phyloP scores from a whole-genome alignment of 257 asterid species.

The Penstemon barbatus region DNA sequence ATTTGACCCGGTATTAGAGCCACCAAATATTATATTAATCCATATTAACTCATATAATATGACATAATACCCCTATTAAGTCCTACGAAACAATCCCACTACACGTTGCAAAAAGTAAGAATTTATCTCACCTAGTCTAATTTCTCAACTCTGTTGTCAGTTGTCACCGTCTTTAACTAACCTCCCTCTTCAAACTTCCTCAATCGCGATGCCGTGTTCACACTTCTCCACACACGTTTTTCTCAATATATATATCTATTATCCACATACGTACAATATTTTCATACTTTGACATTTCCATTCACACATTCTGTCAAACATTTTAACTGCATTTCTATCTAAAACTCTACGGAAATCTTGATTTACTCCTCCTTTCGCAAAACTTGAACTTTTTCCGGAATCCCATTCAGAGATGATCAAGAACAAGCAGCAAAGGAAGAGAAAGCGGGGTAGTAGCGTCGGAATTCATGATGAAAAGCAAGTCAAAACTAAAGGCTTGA shows the following conservation, averaged over 20 bases:
- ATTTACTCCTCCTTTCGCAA: no score
- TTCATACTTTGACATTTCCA: not conserved
- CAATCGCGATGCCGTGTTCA: conserved; percentile 47
- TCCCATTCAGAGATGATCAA: conserved; percentile 47
- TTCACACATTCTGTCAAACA: conserved; percentile 51
- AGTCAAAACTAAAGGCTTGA: conserved; percentile 70
- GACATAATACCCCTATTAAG: no score
- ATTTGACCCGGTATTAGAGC: no score
- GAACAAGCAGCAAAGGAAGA: conserved; percentile 25
- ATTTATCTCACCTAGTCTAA: conserved; percentile 17
- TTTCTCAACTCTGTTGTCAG: not conserved
- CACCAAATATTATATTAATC: no score
- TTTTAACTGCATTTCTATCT: conserved; percentile 31
- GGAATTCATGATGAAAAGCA: conserved; percentile 33
- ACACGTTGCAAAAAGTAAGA: no score
- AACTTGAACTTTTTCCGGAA: not conserved
- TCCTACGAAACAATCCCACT: no score
- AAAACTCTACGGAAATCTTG: conserved; percentile 2
- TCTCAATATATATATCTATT: not conserved
- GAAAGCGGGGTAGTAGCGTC: conserved; percentile 36
- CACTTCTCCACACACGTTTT: conserved; percentile 33
- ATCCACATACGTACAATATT: not conserved
- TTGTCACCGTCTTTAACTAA: not conserved
- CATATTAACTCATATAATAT: no score
- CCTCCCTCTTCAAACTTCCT: conserved; percentile 42